phyloP scores from a whole-genome alignment of 305 asterid genomes.

The Nicotiana rustica region DNA sequence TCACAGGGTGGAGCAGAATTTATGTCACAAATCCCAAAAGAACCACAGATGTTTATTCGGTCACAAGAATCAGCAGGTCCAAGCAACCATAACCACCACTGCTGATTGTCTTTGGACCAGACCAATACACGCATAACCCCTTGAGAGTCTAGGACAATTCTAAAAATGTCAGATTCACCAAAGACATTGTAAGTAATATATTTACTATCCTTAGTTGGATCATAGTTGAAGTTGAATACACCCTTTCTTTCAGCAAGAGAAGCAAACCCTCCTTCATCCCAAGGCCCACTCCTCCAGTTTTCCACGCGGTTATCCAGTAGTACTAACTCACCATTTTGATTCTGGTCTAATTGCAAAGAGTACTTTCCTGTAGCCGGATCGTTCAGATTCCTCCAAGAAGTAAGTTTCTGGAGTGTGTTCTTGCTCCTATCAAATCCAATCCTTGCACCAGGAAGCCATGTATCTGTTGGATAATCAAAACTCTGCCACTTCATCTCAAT shows the following conservation, averaged over 20 bases:
- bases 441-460: slow-evolving; percentile 46
- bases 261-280: slow-evolving; percentile 35
- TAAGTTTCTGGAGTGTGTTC: slow-evolving; percentile 29
- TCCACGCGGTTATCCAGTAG: slow-evolving; percentile 6
- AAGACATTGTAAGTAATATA: slow-evolving; percentile 30
- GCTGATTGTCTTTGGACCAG: slow-evolving; percentile 7
- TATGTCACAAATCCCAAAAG: slow-evolving; percentile 41
- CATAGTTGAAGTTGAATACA: slow-evolving; percentile 31
- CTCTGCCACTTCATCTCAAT: slow-evolving; percentile 43
- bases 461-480: slow-evolving; percentile 46
- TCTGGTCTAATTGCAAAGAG: slow-evolving; percentile 33
- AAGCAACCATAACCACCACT: neutral
- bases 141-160: slow-evolving; percentile 23
- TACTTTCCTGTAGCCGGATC: slow-evolving; percentile 40
- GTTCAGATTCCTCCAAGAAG: slow-evolving; percentile 39
- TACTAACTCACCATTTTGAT: slow-evolving; percentile 36
- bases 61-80: slow-evolving; percentile 23
- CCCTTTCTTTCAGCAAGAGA: neutral
- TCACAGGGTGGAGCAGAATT: neutral
- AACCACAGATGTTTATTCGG: slow-evolving; percentile 32
- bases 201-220: neutral
- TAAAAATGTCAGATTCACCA: slow-evolving; percentile 16
- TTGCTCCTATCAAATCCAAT: slow-evolving; percentile 34
- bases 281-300: slow-evolving; percentile 44
- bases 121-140: neutral